Percentiles rank a stretch among this genome's conserved stretches.
phyloP scores from a whole-genome alignment of 1,284 basidiomycete genomes.

The Ganoderma lingzhi region DNA sequence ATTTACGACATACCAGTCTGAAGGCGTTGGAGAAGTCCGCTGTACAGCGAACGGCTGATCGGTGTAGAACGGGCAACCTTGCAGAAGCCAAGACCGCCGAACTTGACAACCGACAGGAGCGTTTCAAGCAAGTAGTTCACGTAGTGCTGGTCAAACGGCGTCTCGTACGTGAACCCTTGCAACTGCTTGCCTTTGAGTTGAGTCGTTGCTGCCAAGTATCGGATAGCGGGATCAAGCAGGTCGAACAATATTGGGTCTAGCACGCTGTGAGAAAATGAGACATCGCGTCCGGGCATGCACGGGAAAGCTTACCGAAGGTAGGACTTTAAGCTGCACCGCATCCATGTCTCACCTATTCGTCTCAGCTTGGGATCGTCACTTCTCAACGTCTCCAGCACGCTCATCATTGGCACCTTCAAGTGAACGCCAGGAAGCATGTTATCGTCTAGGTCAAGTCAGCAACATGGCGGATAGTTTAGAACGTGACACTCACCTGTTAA shows the following conservation, averaged over 20 bases:
- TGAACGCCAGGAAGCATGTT: constrained; percentile 80
- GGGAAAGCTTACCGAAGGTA: constrained; percentile 76
- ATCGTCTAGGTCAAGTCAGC: constrained; percentile 67
- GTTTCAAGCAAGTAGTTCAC: constrained; percentile 77
- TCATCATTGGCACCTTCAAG: constrained; percentile 87
- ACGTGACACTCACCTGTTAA: constrained; percentile 69
- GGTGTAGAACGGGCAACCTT: constrained; percentile 70
- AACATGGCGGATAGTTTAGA: background rate
- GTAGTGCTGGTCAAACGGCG: constrained; percentile 81
- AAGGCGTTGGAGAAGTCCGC: constrained; percentile 65
- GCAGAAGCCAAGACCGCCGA: constrained; percentile 89
- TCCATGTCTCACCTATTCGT: constrained; percentile 92
- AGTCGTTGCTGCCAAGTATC: constrained; percentile 54
- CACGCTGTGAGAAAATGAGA: constrained; percentile 56
- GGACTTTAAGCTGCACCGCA: constrained; percentile 92
- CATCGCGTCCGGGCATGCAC: constrained; percentile 10
- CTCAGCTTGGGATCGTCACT: constrained; percentile 77
- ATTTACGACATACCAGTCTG: constrained; percentile 55
- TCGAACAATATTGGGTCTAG: constrained; percentile 89
- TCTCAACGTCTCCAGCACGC: constrained; percentile 85
- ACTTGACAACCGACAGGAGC: constrained; percentile 81
- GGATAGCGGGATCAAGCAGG: constrained; percentile 75
- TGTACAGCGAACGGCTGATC: constrained; percentile 69
- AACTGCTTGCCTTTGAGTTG: constrained; percentile 74
- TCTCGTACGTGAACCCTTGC: constrained; percentile 72